Percentiles rank a stretch among this genome's conserved stretches.
Conservation (phyloP, 805 yeast species). For the Nakazawaea ishiwadae region DNA sequence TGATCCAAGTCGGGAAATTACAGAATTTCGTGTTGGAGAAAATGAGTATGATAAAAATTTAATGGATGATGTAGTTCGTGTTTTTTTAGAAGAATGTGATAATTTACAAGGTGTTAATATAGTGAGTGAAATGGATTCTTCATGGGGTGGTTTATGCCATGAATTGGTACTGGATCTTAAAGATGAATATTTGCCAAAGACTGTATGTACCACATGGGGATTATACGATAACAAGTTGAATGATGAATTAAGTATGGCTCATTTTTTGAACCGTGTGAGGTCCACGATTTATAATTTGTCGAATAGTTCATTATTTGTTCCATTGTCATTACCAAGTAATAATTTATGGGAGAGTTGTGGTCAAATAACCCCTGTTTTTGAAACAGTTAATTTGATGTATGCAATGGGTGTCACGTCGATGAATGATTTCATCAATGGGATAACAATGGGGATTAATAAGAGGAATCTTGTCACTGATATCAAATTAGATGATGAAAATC, state of each 20-base stretch:
- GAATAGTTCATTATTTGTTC: slow-evolving; percentile 51
- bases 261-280: slow-evolving; percentile 36
- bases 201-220: slow-evolving; percentile 43
- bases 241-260: slow-evolving; percentile 17
- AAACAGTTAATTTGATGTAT: slow-evolving; percentile 36
- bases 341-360: slow-evolving; percentile 41
- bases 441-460: slow-evolving; percentile 35
- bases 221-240: slow-evolving; percentile 23
- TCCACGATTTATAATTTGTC: slow-evolving; percentile 41
- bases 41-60: slow-evolving; percentile 55
- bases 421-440: slow-evolving; percentile 36
- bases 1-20: slow-evolving; percentile 36
- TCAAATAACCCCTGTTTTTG: slow-evolving; percentile 36
- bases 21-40: slow-evolving; percentile 49
- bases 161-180: slow-evolving; percentile 47
- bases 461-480: slow-evolving; percentile 46
- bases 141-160: slow-evolving; percentile 79
- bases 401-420: slow-evolving; percentile 34
- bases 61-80: slow-evolving; percentile 56
- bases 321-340: too few relatives aligned
- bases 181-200: slow-evolving; percentile 66
- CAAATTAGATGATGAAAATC: slow-evolving; percentile 12
- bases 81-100: slow-evolving; percentile 72
- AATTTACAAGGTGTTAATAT: slow-evolving; percentile 65
- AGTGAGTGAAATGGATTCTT: slow-evolving; percentile 65